Evolutionary conservation across 208 protist species (phyloP).

Genomic region (Leishmania arabica): DNA sequence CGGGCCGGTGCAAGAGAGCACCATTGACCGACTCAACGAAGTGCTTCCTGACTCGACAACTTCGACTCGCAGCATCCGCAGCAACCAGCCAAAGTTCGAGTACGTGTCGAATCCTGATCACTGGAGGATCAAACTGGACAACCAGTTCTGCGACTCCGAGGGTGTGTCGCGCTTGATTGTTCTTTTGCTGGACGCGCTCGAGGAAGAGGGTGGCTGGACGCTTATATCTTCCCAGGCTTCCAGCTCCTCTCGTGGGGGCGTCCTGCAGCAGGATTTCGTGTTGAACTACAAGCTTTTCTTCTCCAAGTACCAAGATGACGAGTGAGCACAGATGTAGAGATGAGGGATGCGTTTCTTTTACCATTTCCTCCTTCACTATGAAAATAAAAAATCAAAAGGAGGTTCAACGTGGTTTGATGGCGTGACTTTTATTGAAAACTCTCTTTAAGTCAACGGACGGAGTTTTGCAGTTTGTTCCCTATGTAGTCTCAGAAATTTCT

Average conservation of each 20-base stretch:
- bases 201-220: slow-evolving; percentile 88
- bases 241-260: slow-evolving; percentile 30
- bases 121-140: slow-evolving; percentile 82
- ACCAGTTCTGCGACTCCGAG: slow-evolving; percentile 83
- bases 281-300: slow-evolving; percentile 86
- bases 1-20: slow-evolving; percentile 84
- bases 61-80: slow-evolving; percentile 72
- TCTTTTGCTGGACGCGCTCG: slow-evolving; percentile 82
- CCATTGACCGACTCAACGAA: slow-evolving; percentile 86
- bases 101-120: slow-evolving; percentile 80
- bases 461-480: neutral
- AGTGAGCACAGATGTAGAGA: slow-evolving; percentile 24
- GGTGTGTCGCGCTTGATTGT: slow-evolving; percentile 84
- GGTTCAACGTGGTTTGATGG: neutral
- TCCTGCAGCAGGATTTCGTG: slow-evolving; percentile 64
- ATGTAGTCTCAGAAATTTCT: neutral
- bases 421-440: neutral
- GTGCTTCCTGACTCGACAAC: slow-evolving; percentile 78
- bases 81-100: slow-evolving; percentile 65
- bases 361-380: slow-evolving; percentile 2
- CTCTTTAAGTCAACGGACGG: neutral
- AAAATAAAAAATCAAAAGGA: neutral
- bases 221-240: slow-evolving; percentile 73
- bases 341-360: neutral
- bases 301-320: slow-evolving; percentile 58